phyloP scores from a whole-genome alignment of 148 eudicot species.

The Chenopodium formosanum region DNA sequence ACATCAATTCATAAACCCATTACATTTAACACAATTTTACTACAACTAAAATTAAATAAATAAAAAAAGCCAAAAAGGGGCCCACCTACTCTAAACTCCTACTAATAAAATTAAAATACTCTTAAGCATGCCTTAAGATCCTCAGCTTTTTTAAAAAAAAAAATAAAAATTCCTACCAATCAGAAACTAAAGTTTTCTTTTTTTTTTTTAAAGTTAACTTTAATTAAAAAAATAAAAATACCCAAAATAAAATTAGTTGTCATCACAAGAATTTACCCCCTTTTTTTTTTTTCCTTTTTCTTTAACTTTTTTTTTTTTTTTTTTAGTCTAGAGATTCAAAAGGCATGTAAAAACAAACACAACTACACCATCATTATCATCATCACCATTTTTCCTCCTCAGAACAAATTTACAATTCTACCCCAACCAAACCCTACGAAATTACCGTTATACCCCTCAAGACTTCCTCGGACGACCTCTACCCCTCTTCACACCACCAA shows the following conservation, averaged over 20 bases:
- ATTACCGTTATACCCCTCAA: neutral
- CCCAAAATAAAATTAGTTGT: neutral
- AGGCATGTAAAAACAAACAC: slow-evolving; percentile 8
- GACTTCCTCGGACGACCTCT: slow-evolving; percentile 9
- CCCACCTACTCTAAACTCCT: neutral
- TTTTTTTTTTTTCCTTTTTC: too few species aligned
- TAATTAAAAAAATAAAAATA: too few species aligned
- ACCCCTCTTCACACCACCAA: neutral
- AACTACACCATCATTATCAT: neutral
- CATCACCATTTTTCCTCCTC: neutral
- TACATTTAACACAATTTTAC: neutral
- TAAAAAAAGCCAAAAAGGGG: neutral
- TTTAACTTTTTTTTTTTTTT: neutral
- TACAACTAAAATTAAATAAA: neutral
- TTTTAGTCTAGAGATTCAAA: neutral
- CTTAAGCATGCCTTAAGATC: neutral
- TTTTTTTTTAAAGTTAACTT: neutral
- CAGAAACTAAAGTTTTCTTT: neutral
- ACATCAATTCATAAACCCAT: neutral
- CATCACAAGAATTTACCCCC: too few species aligned
- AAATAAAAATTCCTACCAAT: neutral
- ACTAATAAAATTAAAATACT: neutral
- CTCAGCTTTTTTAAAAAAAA: neutral
- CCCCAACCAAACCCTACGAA: neutral
- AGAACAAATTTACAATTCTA: slow-evolving; percentile 2